These are phyloP conservation scores for Salix suchowensis DNA, from an alignment of 345 rosid genomes.

Conservation along the genomic window DNA sequence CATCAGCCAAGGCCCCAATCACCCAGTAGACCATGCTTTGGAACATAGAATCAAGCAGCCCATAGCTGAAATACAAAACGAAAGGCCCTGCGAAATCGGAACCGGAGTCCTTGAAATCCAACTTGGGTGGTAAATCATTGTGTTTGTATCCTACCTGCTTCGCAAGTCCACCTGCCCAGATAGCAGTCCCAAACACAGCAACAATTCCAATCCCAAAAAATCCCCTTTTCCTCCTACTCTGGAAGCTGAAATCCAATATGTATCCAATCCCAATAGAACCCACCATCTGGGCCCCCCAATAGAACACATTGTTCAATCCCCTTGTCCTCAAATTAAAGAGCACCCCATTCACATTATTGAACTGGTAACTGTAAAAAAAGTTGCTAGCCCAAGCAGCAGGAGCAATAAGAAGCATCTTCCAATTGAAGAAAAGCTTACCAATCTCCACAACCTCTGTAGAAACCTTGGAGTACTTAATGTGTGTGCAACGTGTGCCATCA, in stretches of 20 bases:
- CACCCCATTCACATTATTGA: slow-evolving; percentile 67
- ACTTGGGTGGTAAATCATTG: slow-evolving; percentile 26
- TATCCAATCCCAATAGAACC: slow-evolving; percentile 73
- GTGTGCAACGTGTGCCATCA: slow-evolving; percentile 45
- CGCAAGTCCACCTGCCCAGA: slow-evolving; percentile 87
- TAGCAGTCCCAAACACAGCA: slow-evolving; percentile 49
- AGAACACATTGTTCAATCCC: slow-evolving; percentile 81
- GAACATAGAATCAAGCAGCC: slow-evolving; percentile 85
- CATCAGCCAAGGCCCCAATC: slow-evolving; percentile 86
- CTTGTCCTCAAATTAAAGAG: slow-evolving; percentile 70
- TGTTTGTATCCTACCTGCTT: slow-evolving; percentile 52
- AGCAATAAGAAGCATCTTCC: slow-evolving; percentile 70
- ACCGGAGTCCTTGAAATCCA: slow-evolving; percentile 76
- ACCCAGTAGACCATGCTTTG: slow-evolving; percentile 91
- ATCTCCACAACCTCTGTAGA: slow-evolving; percentile 40
- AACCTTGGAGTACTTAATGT: slow-evolving; percentile 42
- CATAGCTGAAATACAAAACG: slow-evolving; percentile 65
- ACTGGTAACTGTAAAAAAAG: slow-evolving; percentile 80
- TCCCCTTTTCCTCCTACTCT: slow-evolving; percentile 64
- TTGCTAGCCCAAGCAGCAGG: slow-evolving; percentile 94
- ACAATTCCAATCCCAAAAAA: slow-evolving; percentile 63
- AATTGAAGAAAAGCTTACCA: slow-evolving; percentile 42
- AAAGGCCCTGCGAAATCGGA: slow-evolving; percentile 64
- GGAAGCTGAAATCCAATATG: slow-evolving; percentile 69
- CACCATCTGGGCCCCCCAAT: slow-evolving; percentile 92